Conservation (phyloP, 2,329 filamentous ascomycete genomes). For the Aureobasidium vineae region DNA sequence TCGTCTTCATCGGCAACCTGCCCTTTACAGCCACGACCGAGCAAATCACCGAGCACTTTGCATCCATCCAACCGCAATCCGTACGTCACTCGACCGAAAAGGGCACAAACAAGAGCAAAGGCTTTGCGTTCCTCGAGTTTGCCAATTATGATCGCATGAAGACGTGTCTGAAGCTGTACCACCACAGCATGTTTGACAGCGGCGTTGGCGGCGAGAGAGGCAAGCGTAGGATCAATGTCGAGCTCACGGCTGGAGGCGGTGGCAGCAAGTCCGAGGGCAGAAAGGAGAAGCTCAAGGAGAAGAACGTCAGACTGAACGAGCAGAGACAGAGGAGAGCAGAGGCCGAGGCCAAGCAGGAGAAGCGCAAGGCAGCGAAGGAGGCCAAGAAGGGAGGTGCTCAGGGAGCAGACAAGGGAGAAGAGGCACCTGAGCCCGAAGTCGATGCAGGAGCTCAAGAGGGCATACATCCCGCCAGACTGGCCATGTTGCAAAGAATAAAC, state of each 20-base stretch:
- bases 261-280: constrained; percentile 76
- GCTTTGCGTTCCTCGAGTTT: constrained; percentile 88
- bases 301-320: constrained; percentile 82
- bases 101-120: constrained; percentile 63
- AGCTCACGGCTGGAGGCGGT: constrained; percentile 75
- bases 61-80: constrained; percentile 65
- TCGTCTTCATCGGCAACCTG: constrained; percentile 84
- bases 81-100: constrained; percentile 73
- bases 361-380: constrained; percentile 44
- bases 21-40: constrained; percentile 76
- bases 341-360: constrained; percentile 48
- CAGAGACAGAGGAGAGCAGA: constrained; percentile 57
- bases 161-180: constrained; percentile 85
- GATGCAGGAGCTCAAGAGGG: constrained; percentile 29
- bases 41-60: constrained; percentile 72
- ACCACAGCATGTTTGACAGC: constrained; percentile 73
- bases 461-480: constrained; percentile 40
- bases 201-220: constrained; percentile 46
- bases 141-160: constrained; percentile 84
- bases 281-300: constrained; percentile 73
- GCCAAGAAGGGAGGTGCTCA: constrained; percentile 32
- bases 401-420: constrained; percentile 32
- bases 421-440: constrained; percentile 22
- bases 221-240: constrained; percentile 82
- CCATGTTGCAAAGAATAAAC: constrained; percentile 29